Base-by-base conservation (phyloP, 192 early-diverging fungal species). In the Umbelopsis ramanniana region DNA sequence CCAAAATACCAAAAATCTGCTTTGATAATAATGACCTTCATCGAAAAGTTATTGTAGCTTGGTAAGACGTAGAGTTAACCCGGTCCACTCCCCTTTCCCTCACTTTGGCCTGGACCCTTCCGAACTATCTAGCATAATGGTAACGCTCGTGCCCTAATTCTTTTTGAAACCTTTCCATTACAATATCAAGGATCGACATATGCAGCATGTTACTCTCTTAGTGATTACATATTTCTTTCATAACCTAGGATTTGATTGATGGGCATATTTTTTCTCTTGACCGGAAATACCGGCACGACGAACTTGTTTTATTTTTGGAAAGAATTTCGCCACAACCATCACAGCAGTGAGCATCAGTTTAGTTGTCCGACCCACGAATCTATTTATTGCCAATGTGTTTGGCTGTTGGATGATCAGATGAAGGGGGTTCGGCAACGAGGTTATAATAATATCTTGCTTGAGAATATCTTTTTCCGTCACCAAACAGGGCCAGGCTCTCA, bases 231-330 rank as follows among this genome's bases (percentile, higher is more conserved):
- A 21, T 50, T 50, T n/a, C n/a, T 50, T 50, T 50, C 48, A 19
- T 17, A 50, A 50, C 15, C 5, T 21, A 50, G 14, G 40, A 43
- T 4, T 43, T 43, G 8, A 22, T 4, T 35, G 57, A 37, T 63
- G 33, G 35, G 11, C 33, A 63, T 37, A 63, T 35, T 35, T 29
- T 26, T 17, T 33, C 57, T 11, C 11, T 63, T 37, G 17, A 35
- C 26, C 14, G 33, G 12, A 37, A 38, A 63, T 43, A 37, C 29
- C 12, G 57, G 14, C 33, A 63, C 17, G 17, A 63, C 33, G 15
- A 3, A 10, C 26, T 55, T 60, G 55, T n/a, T 1, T 63, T 63
- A 63, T 63, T 63, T 63, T 63, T 63, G 57, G 57, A 63, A 29
- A 63, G 26, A 26, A 63, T 29, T 29, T 63, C 29, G 57, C 57